Evolutionary conservation across 257 asterid genomes (phyloP), one percentile per base, ranked within the genome.

Genomic region (Apocynum venetum): DNA sequence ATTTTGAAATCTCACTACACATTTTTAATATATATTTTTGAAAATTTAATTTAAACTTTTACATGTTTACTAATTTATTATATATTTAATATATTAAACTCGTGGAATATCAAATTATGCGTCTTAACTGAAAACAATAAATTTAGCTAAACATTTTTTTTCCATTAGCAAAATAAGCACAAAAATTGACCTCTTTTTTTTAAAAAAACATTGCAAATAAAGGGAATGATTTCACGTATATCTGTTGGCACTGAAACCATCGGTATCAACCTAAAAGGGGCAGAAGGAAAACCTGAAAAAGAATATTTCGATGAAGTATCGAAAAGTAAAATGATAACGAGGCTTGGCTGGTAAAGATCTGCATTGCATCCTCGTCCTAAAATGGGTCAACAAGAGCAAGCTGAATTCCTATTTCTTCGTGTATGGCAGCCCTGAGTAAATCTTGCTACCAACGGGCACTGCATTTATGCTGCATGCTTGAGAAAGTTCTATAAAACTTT

Each of bases 401-500:
- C 25, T n/a, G 8, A 25, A 12, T 49, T 53, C 2, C 74, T 53
- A 15, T 56, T 67, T 53, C 49, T 40, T 71, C 38, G 1, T 10
- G 20, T n/a, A 8, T 10, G 6, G 31, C 57, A 51, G 43, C 57
- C 3, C 7, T 11, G 53, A 13, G 47, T 20, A 53, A 52, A 40
- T 38, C 53, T 52, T 38, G 68, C 56, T 67, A 12, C 43, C 17
- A 40, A 52, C 3, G 38, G 60, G 72, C 72, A 8, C 25, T 51
- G 55, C 44, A 44, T 12, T 49, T 49, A 49, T 48, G 25, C 19
- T 48, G 44, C 20, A 19, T 35, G 38, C 15, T 12, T 61, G 72
- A 15, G 44, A 51, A 59, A 47, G 25, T 67, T 44, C 85, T 80
- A 92, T 72, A 89, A 44, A 80, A 89, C 94, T 82, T 87, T 92